These are phyloP conservation scores for Colletotrichum sp. DNA, from an alignment of 2,329 filamentous ascomycete species.

Conservation along the genomic window DNA sequence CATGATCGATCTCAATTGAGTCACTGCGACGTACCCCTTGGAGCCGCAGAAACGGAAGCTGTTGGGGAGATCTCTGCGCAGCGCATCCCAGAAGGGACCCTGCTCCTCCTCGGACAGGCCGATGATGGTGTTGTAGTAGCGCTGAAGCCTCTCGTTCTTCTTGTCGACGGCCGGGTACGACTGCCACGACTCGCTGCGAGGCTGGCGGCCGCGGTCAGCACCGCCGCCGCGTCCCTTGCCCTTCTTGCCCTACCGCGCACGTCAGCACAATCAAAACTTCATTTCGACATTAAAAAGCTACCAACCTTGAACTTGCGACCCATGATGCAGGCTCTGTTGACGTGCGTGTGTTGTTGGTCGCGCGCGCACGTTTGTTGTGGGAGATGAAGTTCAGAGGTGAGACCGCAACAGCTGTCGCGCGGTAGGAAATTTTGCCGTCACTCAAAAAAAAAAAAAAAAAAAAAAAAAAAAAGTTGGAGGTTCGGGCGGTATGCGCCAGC, in stretches of 20 bases:
- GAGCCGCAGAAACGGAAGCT: slow-evolving; percentile 98
- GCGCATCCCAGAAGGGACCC: slow-evolving; percentile 80
- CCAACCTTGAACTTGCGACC: slow-evolving; percentile 21
- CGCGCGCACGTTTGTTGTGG: not conserved
- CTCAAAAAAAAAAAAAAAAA: not conserved
- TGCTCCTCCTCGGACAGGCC: slow-evolving; percentile 80
- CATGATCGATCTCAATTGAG: not conserved
- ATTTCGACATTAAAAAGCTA: not conserved
- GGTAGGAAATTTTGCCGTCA: slow-evolving; percentile 18
- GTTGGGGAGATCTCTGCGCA: slow-evolving; percentile 88
- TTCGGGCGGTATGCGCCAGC: slow-evolving; percentile 10
- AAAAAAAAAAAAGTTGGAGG: slow-evolving; percentile 7
- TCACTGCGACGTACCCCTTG: slow-evolving; percentile 67
- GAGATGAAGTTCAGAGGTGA: not conserved
- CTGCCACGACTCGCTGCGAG: slow-evolving; percentile 20
- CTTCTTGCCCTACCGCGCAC: slow-evolving; percentile 1
- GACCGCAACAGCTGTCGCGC: not conserved
- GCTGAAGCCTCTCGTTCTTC: slow-evolving; percentile 83
- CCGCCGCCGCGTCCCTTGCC: slow-evolving; percentile 14
- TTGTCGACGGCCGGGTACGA: slow-evolving; percentile 70
- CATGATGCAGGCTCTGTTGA: not conserved
- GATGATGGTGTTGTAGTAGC: slow-evolving; percentile 82
- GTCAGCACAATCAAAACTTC: not conserved
- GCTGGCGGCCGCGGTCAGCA: slow-evolving; percentile 16
- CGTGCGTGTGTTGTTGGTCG: not conserved